A percentile compares a stretch with the other conserved stretches of the same genome.
Evolutionary conservation across 257 asterid species (phyloP).

Genomic region (Solanum ahanhuiri): DNA sequence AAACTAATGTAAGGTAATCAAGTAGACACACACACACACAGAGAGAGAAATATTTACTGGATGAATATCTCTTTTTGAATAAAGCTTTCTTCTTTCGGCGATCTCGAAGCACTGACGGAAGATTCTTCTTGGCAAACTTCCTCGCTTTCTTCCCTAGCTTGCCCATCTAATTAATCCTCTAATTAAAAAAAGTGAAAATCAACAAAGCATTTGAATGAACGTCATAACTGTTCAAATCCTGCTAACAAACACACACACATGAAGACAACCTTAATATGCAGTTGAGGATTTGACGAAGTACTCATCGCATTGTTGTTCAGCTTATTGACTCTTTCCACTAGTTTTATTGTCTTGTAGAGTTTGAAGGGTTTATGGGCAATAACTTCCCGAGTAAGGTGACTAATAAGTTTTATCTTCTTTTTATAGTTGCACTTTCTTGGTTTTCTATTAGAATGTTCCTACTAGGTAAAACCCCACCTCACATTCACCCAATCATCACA

Average conservation of each 20-base stretch:
- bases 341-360: background rate
- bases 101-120: conserved; percentile 58
- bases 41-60: conserved; percentile 16
- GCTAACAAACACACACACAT: background rate
- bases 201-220: background rate
- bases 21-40: background rate
- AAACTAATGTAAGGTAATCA: background rate
- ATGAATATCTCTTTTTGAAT: conserved; percentile 50
- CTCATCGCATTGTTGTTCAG: background rate
- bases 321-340: background rate
- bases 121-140: conserved; percentile 91
- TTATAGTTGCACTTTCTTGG: background rate
- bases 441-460: background rate
- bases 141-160: conserved; percentile 93
- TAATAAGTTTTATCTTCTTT: background rate
- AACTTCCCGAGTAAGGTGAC: background rate
- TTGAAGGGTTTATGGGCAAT: background rate
- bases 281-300: background rate
- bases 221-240: background rate
- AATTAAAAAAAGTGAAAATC: background rate
- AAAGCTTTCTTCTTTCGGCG: conserved; percentile 65
- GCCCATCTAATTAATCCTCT: conserved; percentile 32
- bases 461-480: background rate
- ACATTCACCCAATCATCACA: background rate
- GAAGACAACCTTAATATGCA: background rate